These are phyloP conservation scores for Metarhizium humberi DNA, from an alignment of 2,329 filamentous ascomycete genomes.

Conservation along the genomic window DNA sequence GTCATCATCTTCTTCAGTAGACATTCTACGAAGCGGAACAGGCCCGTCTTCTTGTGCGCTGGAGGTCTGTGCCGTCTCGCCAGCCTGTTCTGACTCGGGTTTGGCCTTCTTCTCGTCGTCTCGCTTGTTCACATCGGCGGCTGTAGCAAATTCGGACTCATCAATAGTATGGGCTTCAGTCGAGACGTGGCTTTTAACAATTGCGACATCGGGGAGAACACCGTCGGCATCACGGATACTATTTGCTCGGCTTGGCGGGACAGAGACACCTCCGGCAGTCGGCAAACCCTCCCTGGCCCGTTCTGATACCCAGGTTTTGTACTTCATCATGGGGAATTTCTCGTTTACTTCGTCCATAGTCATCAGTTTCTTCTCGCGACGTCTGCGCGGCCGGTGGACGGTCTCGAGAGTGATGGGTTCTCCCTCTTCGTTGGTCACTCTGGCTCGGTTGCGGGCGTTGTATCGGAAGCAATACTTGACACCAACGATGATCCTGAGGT, in stretches of 20 bases:
- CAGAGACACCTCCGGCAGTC: constrained; percentile 72
- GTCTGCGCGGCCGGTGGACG: constrained; percentile 76
- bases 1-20: constrained; percentile 54
- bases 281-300: constrained; percentile 78
- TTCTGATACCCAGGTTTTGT: constrained; percentile 86
- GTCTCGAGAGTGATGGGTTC: constrained; percentile 82
- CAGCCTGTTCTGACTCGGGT: constrained; percentile 9
- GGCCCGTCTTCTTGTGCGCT: constrained; percentile 14
- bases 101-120: constrained; percentile 8
- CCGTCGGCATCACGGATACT: constrained; percentile 63
- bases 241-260: constrained; percentile 60
- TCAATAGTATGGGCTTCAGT: constrained; percentile 13
- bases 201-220: constrained; percentile 32
- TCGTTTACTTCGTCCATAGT: constrained; percentile 98
- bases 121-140: constrained; percentile 8
- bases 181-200: constrained; percentile 35
- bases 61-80: constrained; percentile 16
- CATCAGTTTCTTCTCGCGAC: constrained; percentile 97
- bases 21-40: constrained; percentile 27
- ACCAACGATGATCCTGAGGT: constrained; percentile 89
- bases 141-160: constrained; percentile 9
- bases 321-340: constrained; percentile 90
- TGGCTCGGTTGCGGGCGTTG: constrained; percentile 81
- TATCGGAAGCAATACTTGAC: constrained; percentile 99
- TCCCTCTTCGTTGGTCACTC: constrained; percentile 69